These are phyloP conservation scores for Coniochaeta pulveracea DNA, from an alignment of 2,329 filamentous ascomycete genomes.

Conservation along the genomic window DNA sequence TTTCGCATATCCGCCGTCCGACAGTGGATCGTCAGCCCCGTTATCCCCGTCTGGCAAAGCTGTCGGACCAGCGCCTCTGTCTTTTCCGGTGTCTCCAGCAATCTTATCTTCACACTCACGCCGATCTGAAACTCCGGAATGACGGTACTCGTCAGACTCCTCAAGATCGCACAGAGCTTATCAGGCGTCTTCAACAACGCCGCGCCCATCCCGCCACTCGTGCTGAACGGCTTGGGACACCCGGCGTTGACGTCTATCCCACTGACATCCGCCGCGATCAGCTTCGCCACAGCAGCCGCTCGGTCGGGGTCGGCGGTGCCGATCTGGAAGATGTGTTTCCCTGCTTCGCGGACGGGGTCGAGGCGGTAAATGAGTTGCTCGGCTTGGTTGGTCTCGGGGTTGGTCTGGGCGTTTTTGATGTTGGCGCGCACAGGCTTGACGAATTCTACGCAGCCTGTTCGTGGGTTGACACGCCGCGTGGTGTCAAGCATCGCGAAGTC, in stretches of 20 bases:
- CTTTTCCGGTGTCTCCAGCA: conserved; percentile 64
- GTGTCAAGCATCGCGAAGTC: conserved; percentile 88
- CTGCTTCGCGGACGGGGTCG: conserved; percentile 65
- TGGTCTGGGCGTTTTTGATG: background rate
- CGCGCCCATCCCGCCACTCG: conserved; percentile 88
- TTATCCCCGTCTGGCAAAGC: conserved; percentile 81
- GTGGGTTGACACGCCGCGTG: conserved; percentile 62
- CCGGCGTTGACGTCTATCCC: conserved; percentile 97
- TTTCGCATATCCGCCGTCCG: conserved; percentile 94
- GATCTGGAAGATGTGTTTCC: conserved; percentile 78
- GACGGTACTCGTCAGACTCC: conserved; percentile 70
- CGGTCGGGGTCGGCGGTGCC: conserved; percentile 75
- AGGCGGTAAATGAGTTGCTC: conserved; percentile 74
- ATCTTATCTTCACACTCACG: conserved; percentile 92
- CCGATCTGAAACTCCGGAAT: conserved; percentile 72
- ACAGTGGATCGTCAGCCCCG: conserved; percentile 85
- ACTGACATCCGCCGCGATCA: conserved; percentile 78
- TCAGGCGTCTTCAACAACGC: conserved; percentile 81
- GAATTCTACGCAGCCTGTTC: conserved; percentile 76
- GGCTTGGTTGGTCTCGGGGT: conserved; percentile 9
- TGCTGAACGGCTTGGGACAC: conserved; percentile 97
- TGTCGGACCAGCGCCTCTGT: conserved; percentile 69
- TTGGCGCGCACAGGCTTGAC: conserved; percentile 21
- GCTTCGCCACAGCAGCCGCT: conserved; percentile 72
- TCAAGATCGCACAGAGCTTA: conserved; percentile 69